These are phyloP conservation scores for Penicillium sp. DNA, from an alignment of 2,329 filamentous ascomycete genomes.

Conservation along the genomic window DNA sequence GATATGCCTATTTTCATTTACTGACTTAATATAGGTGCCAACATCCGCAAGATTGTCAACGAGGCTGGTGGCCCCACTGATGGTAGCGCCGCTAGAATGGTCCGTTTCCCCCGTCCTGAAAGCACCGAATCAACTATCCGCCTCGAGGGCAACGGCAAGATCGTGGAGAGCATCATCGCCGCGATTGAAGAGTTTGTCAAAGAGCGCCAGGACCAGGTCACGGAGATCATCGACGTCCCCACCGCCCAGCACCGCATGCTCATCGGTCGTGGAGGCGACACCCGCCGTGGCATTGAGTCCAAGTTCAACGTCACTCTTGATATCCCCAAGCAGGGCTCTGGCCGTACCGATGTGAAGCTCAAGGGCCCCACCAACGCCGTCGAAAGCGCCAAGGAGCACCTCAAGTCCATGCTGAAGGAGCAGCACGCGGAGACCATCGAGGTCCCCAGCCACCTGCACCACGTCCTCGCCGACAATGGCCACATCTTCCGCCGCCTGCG, in stretches of 20 bases:
- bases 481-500: constrained; percentile 89
- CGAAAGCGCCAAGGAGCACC: constrained; percentile 81
- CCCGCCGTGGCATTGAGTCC: constrained; percentile 77
- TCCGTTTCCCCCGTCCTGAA: constrained; percentile 91
- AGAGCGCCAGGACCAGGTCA: constrained; percentile 80
- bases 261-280: constrained; percentile 88
- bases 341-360: constrained; percentile 81
- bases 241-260: constrained; percentile 85
- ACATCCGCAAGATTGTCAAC: constrained; percentile 80
- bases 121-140: constrained; percentile 79
- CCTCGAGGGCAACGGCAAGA: constrained; percentile 75
- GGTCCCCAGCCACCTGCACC: constrained; percentile 78
- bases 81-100: constrained; percentile 78
- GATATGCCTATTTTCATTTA: constrained; percentile 7
- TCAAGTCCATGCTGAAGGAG: constrained; percentile 72
- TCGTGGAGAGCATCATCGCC: constrained; percentile 85
- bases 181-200: constrained; percentile 77
- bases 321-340: constrained; percentile 83
- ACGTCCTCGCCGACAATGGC: constrained; percentile 76
- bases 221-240: constrained; percentile 75
- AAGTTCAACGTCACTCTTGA: constrained; percentile 85
- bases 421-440: constrained; percentile 85
- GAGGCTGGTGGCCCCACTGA: constrained; percentile 88
- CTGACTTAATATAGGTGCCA: constrained; percentile 64
- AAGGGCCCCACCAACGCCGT: constrained; percentile 75